Evolutionary conservation across 129 eudicot species (phyloP).

Genomic region (Ambrosia trifida): DNA sequence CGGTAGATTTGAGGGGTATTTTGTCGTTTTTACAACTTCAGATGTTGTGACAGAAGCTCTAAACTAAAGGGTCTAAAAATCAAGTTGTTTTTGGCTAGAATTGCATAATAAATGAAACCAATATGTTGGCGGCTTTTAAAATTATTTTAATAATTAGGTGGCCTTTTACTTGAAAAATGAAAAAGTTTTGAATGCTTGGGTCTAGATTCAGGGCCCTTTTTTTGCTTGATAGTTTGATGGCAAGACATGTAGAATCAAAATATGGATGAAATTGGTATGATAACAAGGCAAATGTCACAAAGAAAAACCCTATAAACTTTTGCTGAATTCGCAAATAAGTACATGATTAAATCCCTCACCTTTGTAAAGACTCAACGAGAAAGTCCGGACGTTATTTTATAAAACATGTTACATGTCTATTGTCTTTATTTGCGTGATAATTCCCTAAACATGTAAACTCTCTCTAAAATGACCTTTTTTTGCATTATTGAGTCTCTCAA

Average conservation of each 20-base stretch:
- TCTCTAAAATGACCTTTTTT: background rate
- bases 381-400: too few species aligned
- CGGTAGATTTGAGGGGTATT: background rate
- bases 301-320: too few species aligned
- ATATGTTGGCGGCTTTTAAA: too few species aligned
- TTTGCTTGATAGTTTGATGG: background rate
- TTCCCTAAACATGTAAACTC: background rate
- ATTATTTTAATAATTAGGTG: background rate
- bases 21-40: background rate
- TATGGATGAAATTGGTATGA: background rate
- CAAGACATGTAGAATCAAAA: background rate
- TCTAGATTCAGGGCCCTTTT: background rate
- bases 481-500: background rate
- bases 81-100: too few species aligned
- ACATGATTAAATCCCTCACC: too few species aligned
- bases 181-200: background rate
- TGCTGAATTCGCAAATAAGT: too few species aligned
- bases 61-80: too few species aligned
- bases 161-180: background rate
- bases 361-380: too few species aligned
- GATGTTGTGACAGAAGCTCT: background rate
- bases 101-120: too few species aligned
- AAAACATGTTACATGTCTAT: too few species aligned
- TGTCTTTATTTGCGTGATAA: too few species aligned
- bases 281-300: background rate